Percentiles rank a stretch among this genome's conserved stretches.
These are phyloP conservation scores for Tuber magnatum DNA, from an alignment of 495 filamentous ascomycete species.

Conservation along the genomic window DNA sequence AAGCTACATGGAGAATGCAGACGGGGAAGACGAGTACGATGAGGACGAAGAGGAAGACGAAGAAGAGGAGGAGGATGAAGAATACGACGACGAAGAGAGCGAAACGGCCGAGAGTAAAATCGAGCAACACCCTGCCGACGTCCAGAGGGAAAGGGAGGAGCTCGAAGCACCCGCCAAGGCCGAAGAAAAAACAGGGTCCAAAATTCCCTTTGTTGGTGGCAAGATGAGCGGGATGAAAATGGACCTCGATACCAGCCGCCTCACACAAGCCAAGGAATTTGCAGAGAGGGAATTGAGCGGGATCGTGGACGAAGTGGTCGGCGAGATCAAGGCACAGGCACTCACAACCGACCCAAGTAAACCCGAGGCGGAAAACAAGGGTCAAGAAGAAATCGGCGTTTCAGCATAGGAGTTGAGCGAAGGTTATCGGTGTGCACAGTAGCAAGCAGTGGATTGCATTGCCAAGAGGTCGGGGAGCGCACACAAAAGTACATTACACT, in stretches of 20 bases:
- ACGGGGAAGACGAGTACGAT: conserved; percentile 42
- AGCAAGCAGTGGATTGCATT: background rate
- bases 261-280: conserved; percentile 27
- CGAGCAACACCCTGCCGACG: background rate
- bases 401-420: conserved; percentile 1
- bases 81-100: conserved; percentile 35
- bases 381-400: conserved; percentile 5
- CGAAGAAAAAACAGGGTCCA: conserved; percentile 8
- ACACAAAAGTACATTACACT: background rate
- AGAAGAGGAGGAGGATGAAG: conserved; percentile 43
- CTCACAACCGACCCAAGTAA: conserved; percentile 13
- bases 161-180: conserved; percentile 6
- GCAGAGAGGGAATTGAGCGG: conserved; percentile 28
- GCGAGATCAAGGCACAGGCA: conserved; percentile 19
- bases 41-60: conserved; percentile 47
- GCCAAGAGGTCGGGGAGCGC: background rate
- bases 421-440: background rate
- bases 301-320: conserved; percentile 21
- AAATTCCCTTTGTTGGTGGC: conserved; percentile 9
- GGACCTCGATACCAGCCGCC: conserved; percentile 20
- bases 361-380: conserved; percentile 8
- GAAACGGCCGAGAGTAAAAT: conserved; percentile 38
- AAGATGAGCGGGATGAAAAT: conserved; percentile 24
- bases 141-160: conserved; percentile 17
- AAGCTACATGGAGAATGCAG: conserved; percentile 42